These are phyloP conservation scores for Mrakia hoshinonis DNA, from an alignment of 768 basidiomycete genomes.

Conservation along the genomic window DNA sequence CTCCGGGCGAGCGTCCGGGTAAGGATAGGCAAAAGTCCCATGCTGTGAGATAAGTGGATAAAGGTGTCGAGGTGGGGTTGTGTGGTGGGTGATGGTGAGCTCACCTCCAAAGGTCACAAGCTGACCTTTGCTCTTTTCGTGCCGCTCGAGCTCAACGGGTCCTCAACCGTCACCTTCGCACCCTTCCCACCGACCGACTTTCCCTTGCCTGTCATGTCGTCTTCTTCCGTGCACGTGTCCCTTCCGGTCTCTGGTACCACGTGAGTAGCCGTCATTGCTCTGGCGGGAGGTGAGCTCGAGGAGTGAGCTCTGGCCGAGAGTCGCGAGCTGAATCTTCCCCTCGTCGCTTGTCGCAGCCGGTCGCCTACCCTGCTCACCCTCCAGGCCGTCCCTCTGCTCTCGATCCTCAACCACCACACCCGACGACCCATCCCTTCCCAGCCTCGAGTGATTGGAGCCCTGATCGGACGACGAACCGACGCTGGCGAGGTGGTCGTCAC, in stretches of 20 bases:
- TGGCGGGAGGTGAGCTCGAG: background rate
- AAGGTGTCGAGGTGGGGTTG: background rate
- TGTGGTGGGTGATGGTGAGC: no score
- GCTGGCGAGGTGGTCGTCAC: constrained; percentile 52
- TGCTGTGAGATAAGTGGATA: background rate
- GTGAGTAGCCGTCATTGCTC: background rate
- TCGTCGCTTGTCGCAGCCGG: constrained; percentile 28
- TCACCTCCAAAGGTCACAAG: no score
- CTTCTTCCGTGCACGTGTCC: constrained; percentile 1
- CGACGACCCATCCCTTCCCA: constrained; percentile 64
- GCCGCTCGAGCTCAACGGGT: no score
- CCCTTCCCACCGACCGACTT: no score
- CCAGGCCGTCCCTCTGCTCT: constrained; percentile 85
- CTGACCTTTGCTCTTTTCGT: no score
- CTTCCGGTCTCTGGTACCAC: constrained; percentile 5
- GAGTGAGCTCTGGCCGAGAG: background rate
- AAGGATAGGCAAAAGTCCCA: constrained; percentile 1
- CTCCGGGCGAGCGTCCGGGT: background rate
- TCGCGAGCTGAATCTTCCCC: constrained; percentile 8
- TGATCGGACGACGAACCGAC: constrained; percentile 70
- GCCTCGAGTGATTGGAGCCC: constrained; percentile 80
- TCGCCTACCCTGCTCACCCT: constrained; percentile 52
- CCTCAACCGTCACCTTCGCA: no score
- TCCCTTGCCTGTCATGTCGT: background rate
- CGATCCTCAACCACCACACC: constrained; percentile 93